phyloP scores from a whole-genome alignment of 2,329 filamentous ascomycete genomes.

The Neophaeococcomyces aloes region DNA sequence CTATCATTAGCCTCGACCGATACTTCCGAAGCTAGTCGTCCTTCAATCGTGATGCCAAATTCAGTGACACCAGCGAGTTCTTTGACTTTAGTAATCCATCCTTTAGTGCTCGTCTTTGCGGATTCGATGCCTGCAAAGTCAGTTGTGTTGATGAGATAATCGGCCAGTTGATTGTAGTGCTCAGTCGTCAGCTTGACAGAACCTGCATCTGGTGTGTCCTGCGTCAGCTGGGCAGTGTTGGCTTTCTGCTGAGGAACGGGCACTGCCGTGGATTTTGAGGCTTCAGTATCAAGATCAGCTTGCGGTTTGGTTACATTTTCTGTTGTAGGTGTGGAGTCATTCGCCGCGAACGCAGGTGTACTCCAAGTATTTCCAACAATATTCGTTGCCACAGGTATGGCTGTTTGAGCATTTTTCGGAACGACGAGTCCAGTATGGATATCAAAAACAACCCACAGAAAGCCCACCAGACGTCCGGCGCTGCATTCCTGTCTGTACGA shows the following conservation, averaged over 20 bases:
- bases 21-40: neutral
- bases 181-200: constrained; percentile 11
- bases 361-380: constrained; percentile 6
- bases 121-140: constrained; percentile 17
- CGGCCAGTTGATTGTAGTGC: constrained; percentile 17
- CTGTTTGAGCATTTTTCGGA: neutral
- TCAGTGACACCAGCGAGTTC: constrained; percentile 11
- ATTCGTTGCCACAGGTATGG: neutral
- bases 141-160: constrained; percentile 15
- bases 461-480: constrained; percentile 81
- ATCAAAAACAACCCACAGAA: constrained; percentile 83
- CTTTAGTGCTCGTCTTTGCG: constrained; percentile 15
- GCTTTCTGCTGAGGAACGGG: neutral
- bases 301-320: neutral
- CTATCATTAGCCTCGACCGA: neutral
- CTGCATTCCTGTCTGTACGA: constrained; percentile 92
- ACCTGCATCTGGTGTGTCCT: neutral
- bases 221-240: neutral
- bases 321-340: neutral
- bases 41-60: constrained; percentile 12
- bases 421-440: neutral
- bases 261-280: neutral
- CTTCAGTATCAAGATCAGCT: neutral
- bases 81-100: constrained; percentile 18
- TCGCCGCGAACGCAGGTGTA: constrained; percentile 4